phyloP scores from a whole-genome alignment of 2,329 filamentous ascomycete species.

The Keithomyces neogunnii region DNA sequence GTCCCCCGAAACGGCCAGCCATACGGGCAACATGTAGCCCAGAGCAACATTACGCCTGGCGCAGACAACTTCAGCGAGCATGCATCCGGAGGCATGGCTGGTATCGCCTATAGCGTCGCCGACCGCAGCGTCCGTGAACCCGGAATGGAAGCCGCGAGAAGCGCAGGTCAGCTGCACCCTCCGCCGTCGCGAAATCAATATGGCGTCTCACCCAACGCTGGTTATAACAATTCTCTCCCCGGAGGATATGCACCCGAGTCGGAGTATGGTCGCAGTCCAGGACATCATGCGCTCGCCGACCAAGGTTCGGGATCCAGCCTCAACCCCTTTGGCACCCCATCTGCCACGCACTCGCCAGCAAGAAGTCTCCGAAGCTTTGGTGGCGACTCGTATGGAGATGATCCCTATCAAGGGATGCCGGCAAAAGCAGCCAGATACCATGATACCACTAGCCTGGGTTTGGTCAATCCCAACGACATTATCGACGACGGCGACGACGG shows the following conservation, averaged over 20 bases:
- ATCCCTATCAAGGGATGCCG: constrained; percentile 52
- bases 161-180: constrained; percentile 24
- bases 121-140: constrained; percentile 57
- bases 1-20: constrained; percentile 14
- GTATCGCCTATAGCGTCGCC: constrained; percentile 58
- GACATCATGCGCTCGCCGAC: constrained; percentile 15
- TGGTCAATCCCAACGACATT: constrained; percentile 72
- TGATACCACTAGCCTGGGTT: constrained; percentile 38
- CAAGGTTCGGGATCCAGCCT: constrained; percentile 36
- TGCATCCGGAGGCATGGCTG: constrained; percentile 58
- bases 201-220: constrained; percentile 8
- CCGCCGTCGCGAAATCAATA: constrained; percentile 27
- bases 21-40: constrained; percentile 14
- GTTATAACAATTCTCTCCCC: constrained; percentile 12
- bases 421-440: constrained; percentile 21
- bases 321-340: constrained; percentile 27
- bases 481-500: constrained; percentile 85
- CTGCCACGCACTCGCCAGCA: constrained; percentile 32
- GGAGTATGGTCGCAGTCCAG: background rate
- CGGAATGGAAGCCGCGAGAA: constrained; percentile 53
- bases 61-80: constrained; percentile 58
- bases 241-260: constrained; percentile 12
- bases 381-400: constrained; percentile 46
- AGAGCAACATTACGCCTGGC: constrained; percentile 45
- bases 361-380: constrained; percentile 40